Evolutionary conservation across 208 protist genomes (phyloP).

Genomic region (Trypanosoma rangeli): DNA sequence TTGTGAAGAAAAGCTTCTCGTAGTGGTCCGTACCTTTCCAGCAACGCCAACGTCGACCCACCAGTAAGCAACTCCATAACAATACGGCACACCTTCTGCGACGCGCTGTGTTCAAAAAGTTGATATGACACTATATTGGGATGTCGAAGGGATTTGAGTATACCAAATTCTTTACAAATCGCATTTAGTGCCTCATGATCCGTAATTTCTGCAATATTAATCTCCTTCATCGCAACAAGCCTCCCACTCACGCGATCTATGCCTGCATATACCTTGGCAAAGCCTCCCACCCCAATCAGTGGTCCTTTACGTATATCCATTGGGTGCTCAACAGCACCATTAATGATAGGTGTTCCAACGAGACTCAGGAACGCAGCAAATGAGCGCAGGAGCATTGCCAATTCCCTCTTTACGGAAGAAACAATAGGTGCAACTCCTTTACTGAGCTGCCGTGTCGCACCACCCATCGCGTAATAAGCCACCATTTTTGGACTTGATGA

Average conservation of each 20-base stretch:
- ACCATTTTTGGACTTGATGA: conserved; percentile 3
- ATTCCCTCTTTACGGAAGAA: conserved; percentile 41
- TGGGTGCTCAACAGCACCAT: conserved; percentile 51
- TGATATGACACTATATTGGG: conserved; percentile 89
- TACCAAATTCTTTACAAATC: conserved; percentile 84
- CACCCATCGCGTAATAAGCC: conserved; percentile 25
- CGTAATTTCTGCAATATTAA: conserved; percentile 74
- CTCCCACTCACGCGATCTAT: conserved; percentile 80
- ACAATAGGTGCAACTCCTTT: neutral
- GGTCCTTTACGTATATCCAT: conserved; percentile 71
- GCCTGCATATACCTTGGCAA: conserved; percentile 82
- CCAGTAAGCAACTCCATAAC: conserved; percentile 89
- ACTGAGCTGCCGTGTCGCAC: conserved; percentile 1
- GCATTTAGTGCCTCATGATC: conserved; percentile 66
- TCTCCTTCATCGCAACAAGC: conserved; percentile 90
- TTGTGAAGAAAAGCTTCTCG: conserved; percentile 78
- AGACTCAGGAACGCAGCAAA: conserved; percentile 59
- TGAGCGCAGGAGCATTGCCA: conserved; percentile 50
- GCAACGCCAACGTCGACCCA: conserved; percentile 72
- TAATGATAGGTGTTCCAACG: conserved; percentile 68
- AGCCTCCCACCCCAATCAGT: conserved; percentile 82
- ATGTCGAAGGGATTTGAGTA: conserved; percentile 81
- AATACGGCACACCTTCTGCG: conserved; percentile 87
- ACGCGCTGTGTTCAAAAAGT: conserved; percentile 86
- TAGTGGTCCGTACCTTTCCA: conserved; percentile 82